Percentiles rank a stretch among this genome's conserved stretches.
Evolutionary conservation across 306 rosid species (phyloP).

Genomic region (Rosa persica): DNA sequence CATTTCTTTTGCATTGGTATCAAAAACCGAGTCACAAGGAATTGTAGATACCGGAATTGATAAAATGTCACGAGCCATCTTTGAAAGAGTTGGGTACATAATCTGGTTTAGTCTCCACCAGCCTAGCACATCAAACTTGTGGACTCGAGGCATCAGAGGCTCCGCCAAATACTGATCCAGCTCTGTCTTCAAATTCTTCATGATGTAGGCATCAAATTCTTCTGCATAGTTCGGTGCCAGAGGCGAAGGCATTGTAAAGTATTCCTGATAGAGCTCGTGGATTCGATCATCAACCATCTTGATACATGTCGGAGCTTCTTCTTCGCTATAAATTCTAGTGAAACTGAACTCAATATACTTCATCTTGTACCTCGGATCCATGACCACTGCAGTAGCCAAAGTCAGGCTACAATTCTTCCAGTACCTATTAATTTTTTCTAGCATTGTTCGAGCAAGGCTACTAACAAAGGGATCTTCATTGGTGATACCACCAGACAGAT

Average conservation of each 20-base stretch:
- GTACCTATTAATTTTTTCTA: slow-evolving; percentile 62
- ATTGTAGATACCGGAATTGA: slow-evolving; percentile 66
- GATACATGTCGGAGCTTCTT: slow-evolving; percentile 54
- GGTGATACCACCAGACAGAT: slow-evolving; percentile 43
- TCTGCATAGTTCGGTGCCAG: slow-evolving; percentile 74
- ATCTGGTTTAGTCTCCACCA: slow-evolving; percentile 92
- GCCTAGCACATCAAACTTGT: slow-evolving; percentile 73
- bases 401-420: slow-evolving; percentile 77
- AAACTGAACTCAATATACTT: slow-evolving; percentile 93
- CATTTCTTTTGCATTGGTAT: slow-evolving; percentile 58
- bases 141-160: slow-evolving; percentile 68
- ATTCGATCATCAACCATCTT: slow-evolving; percentile 78
- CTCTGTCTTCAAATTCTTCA: slow-evolving; percentile 85
- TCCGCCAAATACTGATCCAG: slow-evolving; percentile 89
- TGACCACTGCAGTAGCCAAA: slow-evolving; percentile 80
- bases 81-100: slow-evolving; percentile 87
- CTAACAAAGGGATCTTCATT: slow-evolving; percentile 65
- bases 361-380: slow-evolving; percentile 98
- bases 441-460: slow-evolving; percentile 55
- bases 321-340: slow-evolving; percentile 61
- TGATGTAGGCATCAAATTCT: slow-evolving; percentile 80
- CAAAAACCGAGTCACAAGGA: slow-evolving; percentile 58
- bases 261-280: slow-evolving; percentile 84
- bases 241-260: slow-evolving; percentile 66
- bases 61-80: slow-evolving; percentile 87